Conservation (phyloP, 768 basidiomycete genomes). For the Floccularia luteovirens region DNA sequence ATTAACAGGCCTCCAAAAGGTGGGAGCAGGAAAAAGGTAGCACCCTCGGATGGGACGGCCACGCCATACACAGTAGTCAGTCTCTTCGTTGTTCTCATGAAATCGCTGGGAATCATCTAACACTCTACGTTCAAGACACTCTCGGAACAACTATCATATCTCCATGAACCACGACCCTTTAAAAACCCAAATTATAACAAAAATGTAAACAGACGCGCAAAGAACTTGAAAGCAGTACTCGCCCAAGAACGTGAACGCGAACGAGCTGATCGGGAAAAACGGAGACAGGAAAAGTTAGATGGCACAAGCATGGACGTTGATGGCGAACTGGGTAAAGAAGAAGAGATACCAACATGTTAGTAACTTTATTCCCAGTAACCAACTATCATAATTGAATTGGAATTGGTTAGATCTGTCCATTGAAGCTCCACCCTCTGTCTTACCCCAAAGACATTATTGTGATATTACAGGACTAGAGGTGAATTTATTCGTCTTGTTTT, state of each 20-base stretch:
- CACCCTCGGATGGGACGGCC: constrained; percentile 34
- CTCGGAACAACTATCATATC: constrained; percentile 68
- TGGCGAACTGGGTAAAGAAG: constrained; percentile 30
- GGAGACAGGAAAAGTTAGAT: constrained; percentile 32
- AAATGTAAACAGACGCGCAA: constrained; percentile 65
- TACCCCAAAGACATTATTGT: constrained; percentile 73
- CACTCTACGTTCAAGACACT: constrained; percentile 38
- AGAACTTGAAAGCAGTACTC: constrained; percentile 74
- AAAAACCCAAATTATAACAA: constrained; percentile 68
- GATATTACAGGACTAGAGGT: constrained; percentile 86
- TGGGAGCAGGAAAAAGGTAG: constrained; percentile 27
- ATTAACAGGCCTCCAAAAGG: constrained; percentile 38
- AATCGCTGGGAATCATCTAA: not conserved
- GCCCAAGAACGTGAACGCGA: constrained; percentile 76
- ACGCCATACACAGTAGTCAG: constrained; percentile 36
- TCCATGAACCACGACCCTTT: constrained; percentile 66
- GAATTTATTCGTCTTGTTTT: not conserved
- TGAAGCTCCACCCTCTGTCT: constrained; percentile 77
- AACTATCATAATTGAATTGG: not conserved
- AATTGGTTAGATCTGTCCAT: constrained; percentile 57
- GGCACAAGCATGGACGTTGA: constrained; percentile 47
- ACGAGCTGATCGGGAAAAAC: constrained; percentile 53
- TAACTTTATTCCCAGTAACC: constrained; percentile 1
- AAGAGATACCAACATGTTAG: constrained; percentile 70
- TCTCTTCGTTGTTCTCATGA: not conserved